A percentile compares a stretch with the other conserved stretches of the same genome.
Evolutionary conservation across 345 rosid species (phyloP).

Genomic region (Kandelia obovata): DNA sequence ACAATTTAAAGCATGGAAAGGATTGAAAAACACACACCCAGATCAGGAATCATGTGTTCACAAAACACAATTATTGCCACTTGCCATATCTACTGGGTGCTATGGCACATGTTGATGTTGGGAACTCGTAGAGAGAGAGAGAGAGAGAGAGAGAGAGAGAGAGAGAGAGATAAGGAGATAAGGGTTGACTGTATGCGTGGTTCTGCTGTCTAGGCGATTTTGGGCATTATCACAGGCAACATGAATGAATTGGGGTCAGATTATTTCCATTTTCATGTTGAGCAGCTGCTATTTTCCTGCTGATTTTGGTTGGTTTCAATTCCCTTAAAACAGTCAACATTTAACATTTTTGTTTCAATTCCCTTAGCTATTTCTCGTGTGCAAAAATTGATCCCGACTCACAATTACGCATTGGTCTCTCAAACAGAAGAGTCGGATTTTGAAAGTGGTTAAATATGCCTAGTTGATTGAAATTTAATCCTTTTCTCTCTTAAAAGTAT

Average conservation of each 20-base stretch:
- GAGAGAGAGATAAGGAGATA: neutral
- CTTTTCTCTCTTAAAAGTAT: no score
- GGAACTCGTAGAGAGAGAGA: constrained; percentile 13
- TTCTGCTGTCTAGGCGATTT: constrained; percentile 10
- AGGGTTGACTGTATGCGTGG: neutral
- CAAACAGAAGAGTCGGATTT: no score
- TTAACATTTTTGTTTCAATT: no score
- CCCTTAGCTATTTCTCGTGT: neutral
- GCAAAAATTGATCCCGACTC: neutral
- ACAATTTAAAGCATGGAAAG: no score
- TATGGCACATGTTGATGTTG: constrained; percentile 8
- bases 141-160: neutral
- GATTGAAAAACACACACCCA: no score
- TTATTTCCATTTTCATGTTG: no score
- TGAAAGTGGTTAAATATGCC: no score
- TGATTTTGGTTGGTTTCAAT: no score
- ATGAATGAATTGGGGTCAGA: neutral
- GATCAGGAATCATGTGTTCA: neutral
- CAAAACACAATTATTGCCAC: constrained; percentile 10
- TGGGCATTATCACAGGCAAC: constrained; percentile 12
- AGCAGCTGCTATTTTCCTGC: no score
- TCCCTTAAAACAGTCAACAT: no score
- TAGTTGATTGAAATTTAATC: no score
- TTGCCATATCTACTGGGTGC: neutral
- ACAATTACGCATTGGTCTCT: no score